Percentiles rank a stretch among this genome's conserved stretches.
Evolutionary conservation across 2,329 filamentous ascomycete species (phyloP).

Genomic region (Amauroascus niger): DNA sequence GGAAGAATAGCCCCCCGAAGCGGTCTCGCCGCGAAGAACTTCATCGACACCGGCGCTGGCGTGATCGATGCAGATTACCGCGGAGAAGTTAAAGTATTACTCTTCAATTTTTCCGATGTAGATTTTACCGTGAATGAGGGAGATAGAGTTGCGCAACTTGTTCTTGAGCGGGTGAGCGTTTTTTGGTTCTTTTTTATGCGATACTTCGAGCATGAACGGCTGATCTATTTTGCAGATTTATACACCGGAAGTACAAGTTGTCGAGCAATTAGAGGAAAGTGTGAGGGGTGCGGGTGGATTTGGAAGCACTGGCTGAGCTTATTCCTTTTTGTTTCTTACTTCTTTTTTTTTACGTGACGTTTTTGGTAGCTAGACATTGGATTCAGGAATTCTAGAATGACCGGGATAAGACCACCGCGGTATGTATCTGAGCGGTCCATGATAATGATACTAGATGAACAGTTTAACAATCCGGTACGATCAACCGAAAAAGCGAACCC

Average conservation of each 20-base stretch:
- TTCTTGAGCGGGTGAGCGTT: constrained; percentile 63
- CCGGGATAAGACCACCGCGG: neutral
- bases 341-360: too few species aligned
- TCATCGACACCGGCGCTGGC: constrained; percentile 90
- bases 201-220: neutral
- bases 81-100: constrained; percentile 82
- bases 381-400: neutral
- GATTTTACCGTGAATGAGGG: constrained; percentile 75
- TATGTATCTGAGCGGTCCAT: neutral
- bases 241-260: constrained; percentile 84
- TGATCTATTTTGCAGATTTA: constrained; percentile 51
- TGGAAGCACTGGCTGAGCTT: constrained; percentile 63
- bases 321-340: neutral
- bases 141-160: constrained; percentile 85
- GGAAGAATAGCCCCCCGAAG: constrained; percentile 83
- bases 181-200: too few species aligned
- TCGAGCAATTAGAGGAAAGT: constrained; percentile 78
- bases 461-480: neutral
- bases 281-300: constrained; percentile 85
- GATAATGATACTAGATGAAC: neutral
- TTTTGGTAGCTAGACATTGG: neutral
- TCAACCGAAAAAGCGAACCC: neutral
- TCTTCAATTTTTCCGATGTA: constrained; percentile 80
- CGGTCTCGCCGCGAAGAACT: constrained; percentile 86
- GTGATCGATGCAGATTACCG: constrained; percentile 98